These are phyloP conservation scores for Botryosphaeria agaves DNA, from an alignment of 2,329 filamentous ascomycete species.

Conservation along the genomic window DNA sequence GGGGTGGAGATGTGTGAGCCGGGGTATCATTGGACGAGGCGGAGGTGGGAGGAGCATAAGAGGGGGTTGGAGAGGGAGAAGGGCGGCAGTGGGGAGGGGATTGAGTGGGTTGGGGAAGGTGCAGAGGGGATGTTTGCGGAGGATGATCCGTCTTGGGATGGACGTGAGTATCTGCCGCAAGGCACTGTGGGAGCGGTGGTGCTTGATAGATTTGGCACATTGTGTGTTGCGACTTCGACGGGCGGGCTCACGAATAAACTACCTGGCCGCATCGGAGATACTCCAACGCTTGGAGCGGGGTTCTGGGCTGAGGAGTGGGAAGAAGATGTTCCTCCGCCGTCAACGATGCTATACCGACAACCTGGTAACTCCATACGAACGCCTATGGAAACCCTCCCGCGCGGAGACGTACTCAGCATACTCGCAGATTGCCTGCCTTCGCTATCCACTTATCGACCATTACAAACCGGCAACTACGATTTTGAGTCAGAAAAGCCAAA, in stretches of 20 bases:
- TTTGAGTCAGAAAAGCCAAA: constrained; percentile 2
- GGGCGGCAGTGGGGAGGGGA: neutral
- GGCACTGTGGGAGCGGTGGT: constrained; percentile 75
- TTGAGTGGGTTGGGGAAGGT: neutral
- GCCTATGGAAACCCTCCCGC: constrained; percentile 11
- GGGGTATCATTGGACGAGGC: constrained; percentile 63
- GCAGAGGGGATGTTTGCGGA: neutral
- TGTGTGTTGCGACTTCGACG: constrained; percentile 49
- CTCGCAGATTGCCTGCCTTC: constrained; percentile 39
- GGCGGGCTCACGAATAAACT: constrained; percentile 83
- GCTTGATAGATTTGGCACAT: constrained; percentile 54
- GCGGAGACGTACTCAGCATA: constrained; percentile 26
- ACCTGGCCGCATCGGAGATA: constrained; percentile 72
- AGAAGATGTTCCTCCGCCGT: constrained; percentile 19
- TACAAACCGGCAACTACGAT: too few species aligned
- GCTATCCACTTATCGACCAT: neutral
- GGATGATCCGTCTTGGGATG: constrained; percentile 34
- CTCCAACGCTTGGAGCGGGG: constrained; percentile 64
- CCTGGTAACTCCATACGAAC: constrained; percentile 6
- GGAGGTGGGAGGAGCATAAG: constrained; percentile 62
- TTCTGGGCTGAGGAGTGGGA: constrained; percentile 84
- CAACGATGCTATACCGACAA: constrained; percentile 10
- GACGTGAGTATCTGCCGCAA: constrained; percentile 54
- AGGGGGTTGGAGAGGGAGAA: constrained; percentile 27
- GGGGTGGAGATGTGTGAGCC: constrained; percentile 52